Evolutionary conservation across 148 eudicot genomes (phyloP).

Genomic region (Chenopodium berlandieri): DNA sequence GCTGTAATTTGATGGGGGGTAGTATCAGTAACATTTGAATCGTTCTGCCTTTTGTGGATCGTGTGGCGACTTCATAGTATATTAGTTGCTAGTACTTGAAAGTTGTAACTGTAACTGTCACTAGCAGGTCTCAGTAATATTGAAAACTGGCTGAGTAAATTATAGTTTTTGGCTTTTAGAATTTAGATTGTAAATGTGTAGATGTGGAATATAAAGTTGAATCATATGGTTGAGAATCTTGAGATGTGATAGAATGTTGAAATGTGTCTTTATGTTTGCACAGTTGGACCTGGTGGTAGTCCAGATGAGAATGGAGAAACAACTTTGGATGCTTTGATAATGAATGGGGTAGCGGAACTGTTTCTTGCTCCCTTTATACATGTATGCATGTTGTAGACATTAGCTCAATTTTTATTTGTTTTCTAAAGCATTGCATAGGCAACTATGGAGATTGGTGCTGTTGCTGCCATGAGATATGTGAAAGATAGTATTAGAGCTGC

Average conservation of each 20-base stretch:
- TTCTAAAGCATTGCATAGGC: constrained; percentile 65
- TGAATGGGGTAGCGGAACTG: constrained; percentile 77
- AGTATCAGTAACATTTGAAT: not conserved
- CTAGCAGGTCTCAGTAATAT: not conserved
- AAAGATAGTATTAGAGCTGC: constrained; percentile 84
- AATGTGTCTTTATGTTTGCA: constrained; percentile 9
- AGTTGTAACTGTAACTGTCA: not conserved
- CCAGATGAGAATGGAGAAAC: constrained; percentile 98
- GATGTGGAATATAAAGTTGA: constrained; percentile 1
- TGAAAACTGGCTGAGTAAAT: not conserved
- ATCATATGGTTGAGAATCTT: not conserved
- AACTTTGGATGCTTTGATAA: constrained; percentile 84
- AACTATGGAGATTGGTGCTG: constrained; percentile 98
- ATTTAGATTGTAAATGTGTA: not conserved
- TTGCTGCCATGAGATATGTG: constrained; percentile 91
- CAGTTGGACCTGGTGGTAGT: constrained; percentile 99
- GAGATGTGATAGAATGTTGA: constrained; percentile 6
- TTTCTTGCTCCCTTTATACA: not conserved
- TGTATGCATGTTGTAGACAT: not conserved
- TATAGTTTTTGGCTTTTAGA: not conserved
- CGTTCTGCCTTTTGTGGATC: not conserved
- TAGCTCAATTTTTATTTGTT: constrained; percentile 21
- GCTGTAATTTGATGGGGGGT: not conserved
- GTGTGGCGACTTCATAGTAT: not conserved
- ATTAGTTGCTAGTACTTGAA: not conserved